Evolutionary conservation across 1,139 yeast species (phyloP), one percentile per base, ranked within the genome.

Genomic region (Pneumocystis wakefieldiae): DNA sequence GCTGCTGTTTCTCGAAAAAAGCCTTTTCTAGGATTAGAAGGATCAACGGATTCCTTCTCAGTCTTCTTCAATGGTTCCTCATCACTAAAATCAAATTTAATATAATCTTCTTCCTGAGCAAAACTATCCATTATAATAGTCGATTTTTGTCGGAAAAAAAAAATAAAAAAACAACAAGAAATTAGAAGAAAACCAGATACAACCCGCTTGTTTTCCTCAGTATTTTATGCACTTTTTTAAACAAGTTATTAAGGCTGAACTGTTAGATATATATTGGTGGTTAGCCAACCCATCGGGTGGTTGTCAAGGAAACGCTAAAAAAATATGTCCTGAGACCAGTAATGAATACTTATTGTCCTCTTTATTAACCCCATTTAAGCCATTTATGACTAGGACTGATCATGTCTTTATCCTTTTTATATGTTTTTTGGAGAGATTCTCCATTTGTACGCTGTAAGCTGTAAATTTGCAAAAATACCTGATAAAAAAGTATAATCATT

Each of bases 51-150:
- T 5, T 57, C 59, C 32, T 38, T 48, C 19, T 36, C 59, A 38
- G 68, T 66, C 55, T 66, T 68, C 35, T 64, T 68, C n/a, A 65
- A 68, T n/a, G 60, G 62, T 28, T 41, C 63, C 55, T 66, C 70
- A 19, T 70, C 73, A 36, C 61, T 62, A 29, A 63, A 68, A 38
- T 74, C 75, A 62, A 76, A 71, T 39, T 76, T 74, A 59, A 76
- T 75, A 62, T 73, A 76, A 63, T 62, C 65, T 24, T 61, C 64
- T 29, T 63, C 61, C 10, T 24, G 60, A 10, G 37, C 65, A 29
- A 59, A 57, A 57, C 42, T 57, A 57, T 57, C 42, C 59, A 39
- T 57, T 19, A 19, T 57, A 37, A 39, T 10, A 12, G 24, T 57
- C 35, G 35, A 32, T 48, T 48, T 48, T 24, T 19, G 14, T 8